Evolutionary conservation across 768 basidiomycete genomes (phyloP).

Genomic region (Pleurotus pulmonarius): DNA sequence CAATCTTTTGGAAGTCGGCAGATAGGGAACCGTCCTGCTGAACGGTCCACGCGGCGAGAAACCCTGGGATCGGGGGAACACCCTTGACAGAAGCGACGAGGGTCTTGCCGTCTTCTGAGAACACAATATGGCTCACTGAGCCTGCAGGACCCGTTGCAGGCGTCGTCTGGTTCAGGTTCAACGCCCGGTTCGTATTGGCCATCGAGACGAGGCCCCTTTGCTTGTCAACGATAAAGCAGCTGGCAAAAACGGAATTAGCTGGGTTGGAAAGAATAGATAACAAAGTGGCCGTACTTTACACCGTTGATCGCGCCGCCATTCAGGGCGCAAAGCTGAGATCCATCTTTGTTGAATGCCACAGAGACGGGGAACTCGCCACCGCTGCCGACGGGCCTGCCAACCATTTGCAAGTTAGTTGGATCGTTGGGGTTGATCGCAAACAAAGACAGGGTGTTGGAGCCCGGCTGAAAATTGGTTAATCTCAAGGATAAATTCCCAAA

Average conservation of each 20-base stretch:
- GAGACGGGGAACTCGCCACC: constrained; percentile 52
- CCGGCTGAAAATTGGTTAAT: constrained; percentile 27
- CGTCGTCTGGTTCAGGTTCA: constrained; percentile 47
- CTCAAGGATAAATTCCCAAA: neutral
- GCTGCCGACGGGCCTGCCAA: constrained; percentile 39
- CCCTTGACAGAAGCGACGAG: constrained; percentile 49
- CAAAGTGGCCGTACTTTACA: constrained; percentile 26
- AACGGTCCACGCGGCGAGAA: constrained; percentile 49
- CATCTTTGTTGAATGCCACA: constrained; percentile 30
- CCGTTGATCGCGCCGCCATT: constrained; percentile 43
- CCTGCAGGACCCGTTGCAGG: constrained; percentile 46
- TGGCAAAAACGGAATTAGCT: constrained; percentile 10
- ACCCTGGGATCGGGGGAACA: constrained; percentile 41
- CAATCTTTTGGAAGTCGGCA: constrained; percentile 29
- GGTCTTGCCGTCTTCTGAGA: constrained; percentile 39
- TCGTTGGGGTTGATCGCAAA: constrained; percentile 39
- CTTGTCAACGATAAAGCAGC: constrained; percentile 42
- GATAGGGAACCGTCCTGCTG: constrained; percentile 41
- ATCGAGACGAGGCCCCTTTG: constrained; percentile 35
- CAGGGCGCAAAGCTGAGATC: constrained; percentile 31
- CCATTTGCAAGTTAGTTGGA: constrained; percentile 35
- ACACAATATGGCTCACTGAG: constrained; percentile 40
- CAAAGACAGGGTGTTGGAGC: constrained; percentile 40
- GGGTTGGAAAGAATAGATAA: neutral
- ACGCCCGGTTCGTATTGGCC: constrained; percentile 35